These are phyloP conservation scores for Trametes elegans DNA, from an alignment of 768 basidiomycete species.

Conservation along the genomic window DNA sequence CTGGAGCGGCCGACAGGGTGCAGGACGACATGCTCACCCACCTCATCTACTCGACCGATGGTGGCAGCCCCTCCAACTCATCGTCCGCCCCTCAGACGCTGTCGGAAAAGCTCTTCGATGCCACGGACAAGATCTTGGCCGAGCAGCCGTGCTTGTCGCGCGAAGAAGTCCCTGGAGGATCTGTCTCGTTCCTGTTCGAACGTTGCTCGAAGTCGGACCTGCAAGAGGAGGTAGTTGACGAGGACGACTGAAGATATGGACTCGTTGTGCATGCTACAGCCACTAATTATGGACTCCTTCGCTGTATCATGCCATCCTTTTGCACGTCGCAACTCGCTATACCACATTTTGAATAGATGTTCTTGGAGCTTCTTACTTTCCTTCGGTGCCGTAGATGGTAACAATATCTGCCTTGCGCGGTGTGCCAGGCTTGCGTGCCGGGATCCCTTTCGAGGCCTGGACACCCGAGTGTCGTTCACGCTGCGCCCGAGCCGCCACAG, in stretches of 20 bases:
- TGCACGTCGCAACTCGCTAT: too few relatives aligned
- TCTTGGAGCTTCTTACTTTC: neutral
- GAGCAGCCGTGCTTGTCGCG: constrained; percentile 34
- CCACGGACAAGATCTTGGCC: constrained; percentile 48
- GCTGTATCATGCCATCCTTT: too few relatives aligned
- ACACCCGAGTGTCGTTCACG: constrained; percentile 1
- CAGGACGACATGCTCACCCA: constrained; percentile 65
- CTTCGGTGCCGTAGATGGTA: neutral
- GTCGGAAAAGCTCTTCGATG: constrained; percentile 35
- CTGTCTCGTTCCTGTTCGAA: constrained; percentile 76
- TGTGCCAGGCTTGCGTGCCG: neutral
- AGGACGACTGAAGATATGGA: neutral
- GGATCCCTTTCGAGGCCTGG: neutral
- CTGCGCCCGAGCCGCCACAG: constrained; percentile 13
- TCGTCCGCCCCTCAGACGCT: constrained; percentile 26
- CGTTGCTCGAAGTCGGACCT: constrained; percentile 38
- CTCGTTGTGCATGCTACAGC: neutral
- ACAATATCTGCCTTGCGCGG: neutral
- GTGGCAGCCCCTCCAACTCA: constrained; percentile 10
- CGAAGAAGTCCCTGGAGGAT: constrained; percentile 57
- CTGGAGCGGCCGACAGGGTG: constrained; percentile 45
- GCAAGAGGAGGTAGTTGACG: constrained; percentile 12
- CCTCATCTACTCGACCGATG: constrained; percentile 36
- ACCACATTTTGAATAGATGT: neutral
- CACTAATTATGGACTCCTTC: neutral